phyloP scores from a whole-genome alignment of 2,329 filamentous ascomycete genomes.

The Aspergillus awamori region DNA sequence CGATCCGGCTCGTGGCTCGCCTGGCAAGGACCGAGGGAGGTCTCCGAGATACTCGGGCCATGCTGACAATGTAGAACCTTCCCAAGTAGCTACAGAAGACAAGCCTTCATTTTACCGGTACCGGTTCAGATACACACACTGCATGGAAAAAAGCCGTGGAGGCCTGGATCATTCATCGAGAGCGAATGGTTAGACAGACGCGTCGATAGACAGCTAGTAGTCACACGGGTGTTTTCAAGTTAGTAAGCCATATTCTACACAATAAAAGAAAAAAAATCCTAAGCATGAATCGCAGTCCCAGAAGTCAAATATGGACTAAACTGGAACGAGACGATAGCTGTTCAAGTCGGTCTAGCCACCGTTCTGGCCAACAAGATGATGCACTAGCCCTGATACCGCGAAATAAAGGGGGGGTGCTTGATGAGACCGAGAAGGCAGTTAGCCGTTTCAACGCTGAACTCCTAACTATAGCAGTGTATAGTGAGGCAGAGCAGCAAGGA shows the following conservation, averaged over 20 bases:
- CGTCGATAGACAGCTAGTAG: neutral
- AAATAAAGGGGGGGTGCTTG: neutral
- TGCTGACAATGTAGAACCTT: conserved; percentile 28
- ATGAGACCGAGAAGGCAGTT: neutral
- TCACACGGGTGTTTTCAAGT: neutral
- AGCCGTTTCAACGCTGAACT: neutral
- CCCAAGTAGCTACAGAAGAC: conserved; percentile 22
- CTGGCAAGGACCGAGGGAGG: conserved; percentile 37
- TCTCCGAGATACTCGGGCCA: conserved; percentile 43
- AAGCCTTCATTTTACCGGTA: conserved; percentile 25
- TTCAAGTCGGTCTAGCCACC: neutral
- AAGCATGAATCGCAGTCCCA: neutral
- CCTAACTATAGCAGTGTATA: neutral
- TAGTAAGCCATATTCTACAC: conserved; percentile 6
- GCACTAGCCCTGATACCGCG: neutral
- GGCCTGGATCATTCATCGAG: neutral
- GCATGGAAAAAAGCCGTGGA: conserved; percentile 10
- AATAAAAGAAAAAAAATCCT: neutral
- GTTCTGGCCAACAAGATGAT: neutral
- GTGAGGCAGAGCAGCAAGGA: neutral
- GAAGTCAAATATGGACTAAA: neutral
- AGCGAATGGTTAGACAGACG: neutral
- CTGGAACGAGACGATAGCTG: neutral
- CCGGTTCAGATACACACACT: conserved; percentile 17
- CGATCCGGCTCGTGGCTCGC: conserved; percentile 36